Percentiles rank a stretch among this genome's conserved stretches.
These are phyloP conservation scores for Volvox africanus DNA, from an alignment of 139 green algal species.

Conservation along the genomic window DNA sequence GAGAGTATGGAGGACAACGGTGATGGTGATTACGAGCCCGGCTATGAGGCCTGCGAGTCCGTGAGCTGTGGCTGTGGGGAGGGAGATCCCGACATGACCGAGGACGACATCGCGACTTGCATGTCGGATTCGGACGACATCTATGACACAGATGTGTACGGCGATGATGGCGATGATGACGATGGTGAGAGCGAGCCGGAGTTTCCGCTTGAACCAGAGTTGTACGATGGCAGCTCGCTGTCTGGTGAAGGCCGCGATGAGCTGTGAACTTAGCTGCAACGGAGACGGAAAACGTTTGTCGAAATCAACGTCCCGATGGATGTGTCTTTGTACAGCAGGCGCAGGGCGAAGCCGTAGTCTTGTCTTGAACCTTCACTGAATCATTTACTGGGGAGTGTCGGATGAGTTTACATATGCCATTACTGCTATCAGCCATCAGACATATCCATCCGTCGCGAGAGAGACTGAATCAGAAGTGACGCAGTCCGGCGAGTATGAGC, in stretches of 20 bases:
- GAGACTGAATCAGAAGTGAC: too few species aligned
- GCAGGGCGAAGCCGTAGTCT: too few species aligned
- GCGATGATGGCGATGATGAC: not conserved
- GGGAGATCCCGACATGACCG: not conserved
- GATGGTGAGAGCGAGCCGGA: not conserved
- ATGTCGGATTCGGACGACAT: not conserved
- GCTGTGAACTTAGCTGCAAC: not conserved
- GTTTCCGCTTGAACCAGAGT: not conserved
- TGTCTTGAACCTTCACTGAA: too few species aligned
- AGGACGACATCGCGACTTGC: not conserved
- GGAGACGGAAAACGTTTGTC: too few species aligned
- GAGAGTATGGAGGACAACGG: not conserved
- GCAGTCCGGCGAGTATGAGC: too few species aligned
- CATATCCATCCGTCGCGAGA: too few species aligned
- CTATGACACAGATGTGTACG: not conserved
- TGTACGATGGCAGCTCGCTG: not conserved
- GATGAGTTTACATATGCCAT: too few species aligned
- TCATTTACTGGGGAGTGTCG: too few species aligned
- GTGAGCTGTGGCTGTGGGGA: not conserved
- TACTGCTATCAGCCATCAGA: too few species aligned
- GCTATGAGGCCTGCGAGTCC: not conserved
- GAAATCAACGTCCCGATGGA: too few species aligned
- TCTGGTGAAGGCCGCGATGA: not conserved
- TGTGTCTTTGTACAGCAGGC: too few species aligned
- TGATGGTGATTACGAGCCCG: not conserved